Evolutionary conservation across 2,329 filamentous ascomycete genomes (phyloP), one percentile per base, ranked within the genome.

Genomic region (Sclerotinia subarctica): DNA sequence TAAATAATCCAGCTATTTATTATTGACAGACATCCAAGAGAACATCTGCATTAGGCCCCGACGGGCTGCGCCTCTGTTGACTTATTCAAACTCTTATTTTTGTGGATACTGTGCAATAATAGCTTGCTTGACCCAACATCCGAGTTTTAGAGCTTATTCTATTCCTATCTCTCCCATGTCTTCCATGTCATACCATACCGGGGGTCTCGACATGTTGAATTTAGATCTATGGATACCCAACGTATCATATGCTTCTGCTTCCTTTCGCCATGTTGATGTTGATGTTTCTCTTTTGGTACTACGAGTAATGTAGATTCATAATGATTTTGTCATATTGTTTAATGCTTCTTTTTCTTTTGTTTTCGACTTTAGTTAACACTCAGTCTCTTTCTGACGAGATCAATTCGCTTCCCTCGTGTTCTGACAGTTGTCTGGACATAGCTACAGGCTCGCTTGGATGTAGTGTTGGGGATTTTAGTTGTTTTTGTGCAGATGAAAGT

Each of bases 391-490:
- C 58, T 5, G 60, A 64, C 19, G 52, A 68, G 35, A 56, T 68
- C 29, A 64, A 10, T 56, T 64, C 60, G 7, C 51, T 68, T 8
- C 66, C 66, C 1, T 24, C 66, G 29, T 68, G 66, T 49, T 68
- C 66, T 44, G 38, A 47, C 17, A 57, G 42, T 26, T 68, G 59
- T 51, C 52, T 68, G 21, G 59, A 57, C 11, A 24, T n/a, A 13
- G 59, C 59, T 13, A 47, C 52, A 26, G 32, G 24, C 29, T 32
- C 44, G 26, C 51, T 57, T 24, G 66, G 66, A 42, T 68, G 52
- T 64, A 52, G n/a, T 24, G 7, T 53, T 38, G 52, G 32, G 21
- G 59, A 68, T 64, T 64, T 42, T 21, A 57, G 29, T 49, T 68
- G 66, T 44, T 49, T 57, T 11, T 68, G 66, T 42, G 44, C 19